These are phyloP conservation scores for Prunella vulgaris DNA, from an alignment of 257 asterid species.

Conservation along the genomic window DNA sequence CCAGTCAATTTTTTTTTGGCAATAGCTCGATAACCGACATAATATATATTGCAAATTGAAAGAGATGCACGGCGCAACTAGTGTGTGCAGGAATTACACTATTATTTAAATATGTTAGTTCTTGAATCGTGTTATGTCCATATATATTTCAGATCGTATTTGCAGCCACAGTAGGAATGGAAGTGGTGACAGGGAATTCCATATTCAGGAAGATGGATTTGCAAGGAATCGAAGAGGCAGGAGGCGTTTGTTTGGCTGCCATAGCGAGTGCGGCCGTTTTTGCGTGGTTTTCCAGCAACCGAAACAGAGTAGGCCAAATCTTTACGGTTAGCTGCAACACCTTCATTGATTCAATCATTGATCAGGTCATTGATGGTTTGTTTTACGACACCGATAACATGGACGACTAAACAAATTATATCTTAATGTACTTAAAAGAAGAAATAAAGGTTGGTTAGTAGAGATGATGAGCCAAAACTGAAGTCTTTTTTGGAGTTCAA, in stretches of 20 bases:
- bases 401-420: constrained; percentile 42
- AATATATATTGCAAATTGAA: no score
- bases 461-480: not conserved
- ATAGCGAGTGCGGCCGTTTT: constrained; percentile 61
- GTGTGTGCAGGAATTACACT: no score
- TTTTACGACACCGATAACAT: constrained; percentile 54
- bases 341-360: constrained; percentile 67
- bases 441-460: not conserved
- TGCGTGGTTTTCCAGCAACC: constrained; percentile 78
- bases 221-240: constrained; percentile 66
- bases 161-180: constrained; percentile 70
- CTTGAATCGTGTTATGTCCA: not conserved
- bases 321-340: constrained; percentile 60
- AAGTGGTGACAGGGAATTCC: constrained; percentile 72
- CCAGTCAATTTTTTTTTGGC: not conserved
- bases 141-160: constrained; percentile 50
- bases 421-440: not conserved
- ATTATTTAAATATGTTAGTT: no score
- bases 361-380: constrained; percentile 72
- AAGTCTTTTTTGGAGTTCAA: not conserved
- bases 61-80: no score
- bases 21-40: no score
- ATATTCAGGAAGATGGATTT: constrained; percentile 65
- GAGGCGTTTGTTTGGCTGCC: constrained; percentile 60
- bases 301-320: constrained; percentile 62